A percentile compares a stretch with the other conserved stretches of the same genome.
Evolutionary conservation across 768 basidiomycete genomes (phyloP).

Genomic region (Psilocybe sp.): DNA sequence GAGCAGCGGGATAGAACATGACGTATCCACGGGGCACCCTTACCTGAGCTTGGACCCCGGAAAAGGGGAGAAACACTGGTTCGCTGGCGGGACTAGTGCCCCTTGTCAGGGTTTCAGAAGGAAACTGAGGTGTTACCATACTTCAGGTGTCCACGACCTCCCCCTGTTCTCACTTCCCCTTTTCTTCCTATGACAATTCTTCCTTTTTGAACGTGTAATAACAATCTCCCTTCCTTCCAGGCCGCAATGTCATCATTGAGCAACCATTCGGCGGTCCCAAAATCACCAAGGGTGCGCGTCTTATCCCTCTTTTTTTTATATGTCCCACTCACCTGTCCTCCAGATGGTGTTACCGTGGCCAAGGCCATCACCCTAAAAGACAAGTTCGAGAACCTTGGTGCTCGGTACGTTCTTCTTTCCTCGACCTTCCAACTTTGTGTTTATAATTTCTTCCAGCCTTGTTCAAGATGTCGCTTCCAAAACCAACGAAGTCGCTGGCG

Average conservation of each 20-base stretch:
- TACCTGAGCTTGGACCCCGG: too few species aligned
- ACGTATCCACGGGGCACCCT: too few species aligned
- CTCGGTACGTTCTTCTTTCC: slow-evolving; percentile 61
- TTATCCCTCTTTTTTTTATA: not conserved
- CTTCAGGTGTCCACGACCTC: too few species aligned
- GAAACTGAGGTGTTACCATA: too few species aligned
- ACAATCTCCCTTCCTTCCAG: slow-evolving; percentile 32
- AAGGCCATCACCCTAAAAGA: slow-evolving; percentile 93
- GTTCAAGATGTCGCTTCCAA: slow-evolving; percentile 95
- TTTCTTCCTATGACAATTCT: too few species aligned
- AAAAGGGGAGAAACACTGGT: too few species aligned
- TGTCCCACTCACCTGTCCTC: slow-evolving; percentile 7
- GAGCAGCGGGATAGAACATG: too few species aligned
- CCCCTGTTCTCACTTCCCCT: too few species aligned
- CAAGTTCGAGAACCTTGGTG: slow-evolving; percentile 99
- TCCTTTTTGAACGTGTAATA: not conserved
- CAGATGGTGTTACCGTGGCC: slow-evolving; percentile 97
- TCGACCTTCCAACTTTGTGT: not conserved
- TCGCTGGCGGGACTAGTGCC: too few species aligned
- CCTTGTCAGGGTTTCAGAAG: too few species aligned
- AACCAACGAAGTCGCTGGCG: slow-evolving; percentile 96
- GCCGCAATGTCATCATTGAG: slow-evolving; percentile 98
- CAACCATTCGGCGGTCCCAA: slow-evolving; percentile 87
- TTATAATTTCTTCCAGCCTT: slow-evolving; percentile 48
- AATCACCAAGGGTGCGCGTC: slow-evolving; percentile 84